Evolutionary conservation across 305 asterid species (phyloP).

Genomic region (Salvia sclarea): DNA sequence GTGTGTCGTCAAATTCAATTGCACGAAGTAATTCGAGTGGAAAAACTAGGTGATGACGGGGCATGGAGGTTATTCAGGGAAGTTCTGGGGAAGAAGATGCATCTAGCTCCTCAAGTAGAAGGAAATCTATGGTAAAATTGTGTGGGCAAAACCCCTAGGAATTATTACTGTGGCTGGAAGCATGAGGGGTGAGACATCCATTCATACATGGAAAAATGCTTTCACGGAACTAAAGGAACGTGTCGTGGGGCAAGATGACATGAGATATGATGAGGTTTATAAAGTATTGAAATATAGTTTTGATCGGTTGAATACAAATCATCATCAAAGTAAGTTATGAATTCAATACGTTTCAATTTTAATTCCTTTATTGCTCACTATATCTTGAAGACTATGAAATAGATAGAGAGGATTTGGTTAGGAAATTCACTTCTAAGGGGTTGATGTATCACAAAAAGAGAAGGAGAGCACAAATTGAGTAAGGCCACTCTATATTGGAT

Average conservation of each 20-base stretch:
- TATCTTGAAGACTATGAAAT: neutral
- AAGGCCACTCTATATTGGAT: neutral
- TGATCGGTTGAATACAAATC: neutral
- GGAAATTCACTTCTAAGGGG: neutral
- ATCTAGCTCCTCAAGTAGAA: neutral
- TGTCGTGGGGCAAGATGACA: neutral
- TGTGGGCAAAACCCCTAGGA: neutral
- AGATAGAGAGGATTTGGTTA: neutral
- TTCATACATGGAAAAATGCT: no score
- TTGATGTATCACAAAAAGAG: neutral
- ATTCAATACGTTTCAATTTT: neutral
- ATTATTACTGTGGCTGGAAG: conserved; percentile 18
- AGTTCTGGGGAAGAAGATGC: neutral
- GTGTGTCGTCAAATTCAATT: conserved; percentile 10
- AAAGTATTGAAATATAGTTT: conserved; percentile 17
- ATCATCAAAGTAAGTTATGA: neutral
- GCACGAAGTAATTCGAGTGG: neutral
- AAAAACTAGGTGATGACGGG: neutral
- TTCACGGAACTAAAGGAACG: no score
- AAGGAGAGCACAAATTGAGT: no score
- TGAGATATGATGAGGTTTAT: neutral
- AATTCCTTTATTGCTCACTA: conserved; percentile 16
- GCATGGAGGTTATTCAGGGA: conserved; percentile 10
- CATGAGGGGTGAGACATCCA: no score
- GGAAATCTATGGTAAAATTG: neutral